Evolutionary conservation across 176 grass and related monocot species (phyloP), one percentile per base, ranked within the genome.

Genomic region (Raddia guianensis): DNA sequence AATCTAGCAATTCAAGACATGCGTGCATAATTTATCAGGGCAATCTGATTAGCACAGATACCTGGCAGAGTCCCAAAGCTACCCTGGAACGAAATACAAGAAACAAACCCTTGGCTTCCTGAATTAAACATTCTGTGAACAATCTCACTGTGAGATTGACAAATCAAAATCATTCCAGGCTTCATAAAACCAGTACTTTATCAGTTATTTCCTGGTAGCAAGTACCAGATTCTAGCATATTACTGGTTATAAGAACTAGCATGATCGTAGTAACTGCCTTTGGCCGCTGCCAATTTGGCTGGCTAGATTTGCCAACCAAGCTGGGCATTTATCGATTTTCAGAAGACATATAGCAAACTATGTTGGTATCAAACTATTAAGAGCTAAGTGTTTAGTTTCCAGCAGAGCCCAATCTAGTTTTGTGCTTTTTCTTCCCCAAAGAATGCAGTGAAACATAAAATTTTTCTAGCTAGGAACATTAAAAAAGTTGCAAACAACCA

Each of bases 201-300:
- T 35, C 49, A 63, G 37, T 77, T 60, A 21, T 6, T 57, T 57
- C 3, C 50, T 73, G 15, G 74, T 63, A 49, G 66, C 74, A 84
- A 16, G 32, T 70, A 52, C 27, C 27, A 6, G 32, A 16, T 73
- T 82, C 68, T 52, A 84, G 16, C 54, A 68, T 14, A 68, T 67
- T 77, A 72, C 10, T 49, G 10, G 19, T 49, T n/a, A 1, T 68
- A 27, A 50, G 46, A 19, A 50, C 20, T 32, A 15, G n/a, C 9
- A 5, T 12, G 5, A 43, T 71, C n/a, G 72, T 37, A 81, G 14
- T 21, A 70, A 70, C 43, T 14, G 7, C 15, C 33, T 57, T 60
- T 61, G 9, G 53, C 9, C n/a, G 59, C 27, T 40, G 13, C 49
- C 14, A 51, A 37, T 64, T 37, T 65, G 27, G 13, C 9, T n/a